Percentiles rank a stretch among this genome's conserved stretches.
Evolutionary conservation across 371 early-diverging fungal species (phyloP).

Genomic region (Mortierella sp.): DNA sequence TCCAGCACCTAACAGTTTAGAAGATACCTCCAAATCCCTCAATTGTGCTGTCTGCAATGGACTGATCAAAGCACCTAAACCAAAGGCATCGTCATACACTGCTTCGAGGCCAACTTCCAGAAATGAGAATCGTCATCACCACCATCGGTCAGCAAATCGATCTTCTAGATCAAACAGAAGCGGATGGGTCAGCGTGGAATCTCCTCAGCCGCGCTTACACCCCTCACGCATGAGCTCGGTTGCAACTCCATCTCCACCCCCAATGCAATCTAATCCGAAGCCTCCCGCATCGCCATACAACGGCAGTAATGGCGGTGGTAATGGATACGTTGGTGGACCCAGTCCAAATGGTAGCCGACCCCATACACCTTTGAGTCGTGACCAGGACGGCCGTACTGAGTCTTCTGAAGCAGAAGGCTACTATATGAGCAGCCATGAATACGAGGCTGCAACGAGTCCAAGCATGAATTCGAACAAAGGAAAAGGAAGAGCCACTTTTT

Average conservation of each 20-base stretch:
- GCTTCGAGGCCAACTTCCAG: slow-evolving; percentile 19
- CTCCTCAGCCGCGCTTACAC: slow-evolving; percentile 20
- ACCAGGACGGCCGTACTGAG: slow-evolving; percentile 6
- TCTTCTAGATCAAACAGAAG: slow-evolving; percentile 3
- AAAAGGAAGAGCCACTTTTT: slow-evolving; percentile 31
- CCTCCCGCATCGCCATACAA: neutral
- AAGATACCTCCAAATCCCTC: slow-evolving; percentile 8
- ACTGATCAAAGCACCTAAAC: slow-evolving; percentile 24
- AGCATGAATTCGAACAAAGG: slow-evolving; percentile 43
- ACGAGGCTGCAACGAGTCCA: slow-evolving; percentile 52
- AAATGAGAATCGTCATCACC: slow-evolving; percentile 12
- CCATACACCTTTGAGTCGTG: slow-evolving; percentile 17
- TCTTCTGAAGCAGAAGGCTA: slow-evolving; percentile 35
- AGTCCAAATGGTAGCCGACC: slow-evolving; percentile 16
- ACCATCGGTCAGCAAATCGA: slow-evolving; percentile 6
- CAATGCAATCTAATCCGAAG: neutral
- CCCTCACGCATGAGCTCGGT: slow-evolving; percentile 17
- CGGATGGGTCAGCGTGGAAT: slow-evolving; percentile 33
- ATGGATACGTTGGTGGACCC: neutral
- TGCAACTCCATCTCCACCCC: slow-evolving; percentile 16
- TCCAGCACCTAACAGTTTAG: neutral
- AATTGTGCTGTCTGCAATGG: slow-evolving; percentile 51
- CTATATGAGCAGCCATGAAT: slow-evolving; percentile 50
- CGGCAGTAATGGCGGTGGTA: slow-evolving; percentile 9
- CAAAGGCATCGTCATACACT: slow-evolving; percentile 14